These are phyloP conservation scores for Cenococcum geophilum DNA, from an alignment of 495 filamentous ascomycete genomes.

Conservation along the genomic window DNA sequence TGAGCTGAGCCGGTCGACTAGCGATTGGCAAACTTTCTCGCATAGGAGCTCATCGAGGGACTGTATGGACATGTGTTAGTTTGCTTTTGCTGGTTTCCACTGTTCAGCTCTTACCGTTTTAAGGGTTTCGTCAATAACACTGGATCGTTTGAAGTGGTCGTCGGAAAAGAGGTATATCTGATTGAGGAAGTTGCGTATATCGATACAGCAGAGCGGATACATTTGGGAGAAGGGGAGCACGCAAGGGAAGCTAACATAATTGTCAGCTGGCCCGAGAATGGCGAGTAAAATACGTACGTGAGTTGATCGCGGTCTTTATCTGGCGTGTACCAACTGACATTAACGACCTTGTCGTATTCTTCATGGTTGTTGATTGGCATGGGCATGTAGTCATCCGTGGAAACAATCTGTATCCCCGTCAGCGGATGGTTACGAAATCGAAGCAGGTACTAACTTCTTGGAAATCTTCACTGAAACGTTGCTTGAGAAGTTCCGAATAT, in stretches of 20 bases:
- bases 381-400: conserved; percentile 98
- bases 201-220: conserved; percentile 96
- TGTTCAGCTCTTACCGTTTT: conserved; percentile 51
- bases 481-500: conserved; percentile 87
- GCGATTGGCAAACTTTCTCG: conserved; percentile 77
- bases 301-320: conserved; percentile 70
- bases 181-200: conserved; percentile 92
- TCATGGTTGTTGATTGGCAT: conserved; percentile 89
- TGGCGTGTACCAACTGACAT: conserved; percentile 86
- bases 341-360: conserved; percentile 91
- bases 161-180: conserved; percentile 95
- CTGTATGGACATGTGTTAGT: conserved; percentile 31
- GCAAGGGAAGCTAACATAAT: conserved; percentile 66
- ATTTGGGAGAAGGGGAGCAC: conserved; percentile 96
- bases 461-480: conserved; percentile 86
- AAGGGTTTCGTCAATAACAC: conserved; percentile 81
- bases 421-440: conserved; percentile 3
- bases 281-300: conserved; percentile 47
- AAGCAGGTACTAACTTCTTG: conserved; percentile 57
- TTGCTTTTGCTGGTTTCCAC: not conserved
- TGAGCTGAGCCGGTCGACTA: conserved; percentile 81
- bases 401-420: conserved; percentile 62
- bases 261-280: not conserved
- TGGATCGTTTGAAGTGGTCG: conserved; percentile 83
- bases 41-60: conserved; percentile 87